phyloP scores from a whole-genome alignment of 1,284 basidiomycete genomes.

The Trichosporon ovoides region DNA sequence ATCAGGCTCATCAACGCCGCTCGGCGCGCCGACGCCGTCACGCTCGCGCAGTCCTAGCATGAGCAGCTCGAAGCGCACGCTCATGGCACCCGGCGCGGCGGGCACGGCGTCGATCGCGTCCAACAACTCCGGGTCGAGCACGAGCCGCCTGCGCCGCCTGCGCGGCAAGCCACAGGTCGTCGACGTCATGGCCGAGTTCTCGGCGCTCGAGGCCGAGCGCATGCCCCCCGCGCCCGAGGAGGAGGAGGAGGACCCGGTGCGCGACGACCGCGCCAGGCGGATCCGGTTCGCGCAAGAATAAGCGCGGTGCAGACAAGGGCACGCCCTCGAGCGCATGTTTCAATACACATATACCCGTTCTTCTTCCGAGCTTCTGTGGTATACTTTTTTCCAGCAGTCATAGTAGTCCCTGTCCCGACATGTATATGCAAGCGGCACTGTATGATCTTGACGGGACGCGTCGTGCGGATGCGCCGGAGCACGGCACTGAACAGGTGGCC shows the following conservation, averaged over 20 bases:
- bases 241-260: conserved; percentile 30
- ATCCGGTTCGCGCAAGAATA: conserved; percentile 32
- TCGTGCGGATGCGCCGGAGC: no score
- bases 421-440: no score
- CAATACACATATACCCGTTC: no score
- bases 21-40: conserved; percentile 4
- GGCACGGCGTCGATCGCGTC: not conserved
- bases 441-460: no score
- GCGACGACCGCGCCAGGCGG: conserved; percentile 30
- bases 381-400: no score
- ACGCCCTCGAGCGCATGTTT: no score
- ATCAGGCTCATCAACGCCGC: not conserved
- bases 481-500: no score
- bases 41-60: not conserved
- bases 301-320: no score
- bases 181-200: conserved; percentile 33
- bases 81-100: not conserved
- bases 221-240: conserved; percentile 11
- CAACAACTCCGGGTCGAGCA: conserved; percentile 5
- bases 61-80: conserved; percentile 5
- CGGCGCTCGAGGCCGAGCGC: conserved; percentile 21
- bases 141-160: conserved; percentile 13
- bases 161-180: conserved; percentile 21
- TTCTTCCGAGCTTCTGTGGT: no score
- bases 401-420: no score